Base-by-base conservation (phyloP, 176 grass and related monocot genomes). In the Aegilops sharonensis region DNA sequence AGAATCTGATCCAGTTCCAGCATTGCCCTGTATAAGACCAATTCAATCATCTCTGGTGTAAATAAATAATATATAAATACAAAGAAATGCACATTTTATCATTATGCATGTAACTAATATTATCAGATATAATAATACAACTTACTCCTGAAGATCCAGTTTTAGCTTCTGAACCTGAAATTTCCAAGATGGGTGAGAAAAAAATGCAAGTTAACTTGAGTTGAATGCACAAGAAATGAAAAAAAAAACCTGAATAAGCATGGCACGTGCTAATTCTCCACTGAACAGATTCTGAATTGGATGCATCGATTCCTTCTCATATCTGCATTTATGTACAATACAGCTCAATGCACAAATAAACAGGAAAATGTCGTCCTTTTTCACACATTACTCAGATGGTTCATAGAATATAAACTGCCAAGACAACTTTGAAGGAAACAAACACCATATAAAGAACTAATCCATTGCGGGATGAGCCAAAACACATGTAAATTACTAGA, bases 1-100 rank as follows among this genome's bases (percentile, higher is more conserved):
- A 98, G 93, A 89, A 95, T 95, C 92, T 98, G 96, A 91, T 98
- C 93, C 78, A 98, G 81, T 84, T 95, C 93, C n/a, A 98, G 90
- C 83, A 98, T 90, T 60, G 88, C 93, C 81, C 96, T 98, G 90
- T 30, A 32, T 20, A 82, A 89, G 24, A 92, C 47, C 30, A 85
- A 77, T 67, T 54, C 32, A 87, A 77, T 69, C 45, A 75, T 64
- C 24, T 91, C 21, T 52, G 48, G 3, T 64, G 20, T 25, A 37
- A 86, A 78, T 39, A 72, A 48, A 29, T 84, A 40, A 42, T 34
- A 47, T 54, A 27, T 86, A 32, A 35, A 24, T 42, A 21, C 32
- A 54, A n/a, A 86, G 34, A 74, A 54, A 23, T 85, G 64, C 73
- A 1, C 87, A 88, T 54, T 54, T 54, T 18, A 54, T 18, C 47